phyloP scores from a whole-genome alignment of 108 stramenopile species.

The Fragilariopsis cylindrus region DNA sequence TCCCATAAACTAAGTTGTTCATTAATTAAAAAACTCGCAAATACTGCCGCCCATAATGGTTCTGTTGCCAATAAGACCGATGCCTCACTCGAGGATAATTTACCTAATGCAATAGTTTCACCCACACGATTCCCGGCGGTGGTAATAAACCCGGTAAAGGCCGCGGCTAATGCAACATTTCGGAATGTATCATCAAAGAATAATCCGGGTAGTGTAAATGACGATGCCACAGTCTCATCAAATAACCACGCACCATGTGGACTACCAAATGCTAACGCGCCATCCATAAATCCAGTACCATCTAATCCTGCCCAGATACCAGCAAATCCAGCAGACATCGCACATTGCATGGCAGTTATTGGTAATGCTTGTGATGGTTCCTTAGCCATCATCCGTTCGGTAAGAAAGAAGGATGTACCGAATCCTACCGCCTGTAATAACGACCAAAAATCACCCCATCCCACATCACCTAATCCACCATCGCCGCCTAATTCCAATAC shows the following conservation, averaged over 20 bases:
- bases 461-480: constrained; percentile 20
- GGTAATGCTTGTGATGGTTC: constrained; percentile 56
- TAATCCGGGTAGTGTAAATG: constrained; percentile 42
- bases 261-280: constrained; percentile 30
- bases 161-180: constrained; percentile 47
- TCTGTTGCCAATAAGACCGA: constrained; percentile 73
- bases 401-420: constrained; percentile 54
- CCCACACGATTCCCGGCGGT: constrained; percentile 57
- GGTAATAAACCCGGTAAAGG: constrained; percentile 62
- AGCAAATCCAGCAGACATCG: constrained; percentile 48
- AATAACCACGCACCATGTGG: constrained; percentile 20
- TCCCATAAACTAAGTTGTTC: constrained; percentile 49
- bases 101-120: constrained; percentile 61
- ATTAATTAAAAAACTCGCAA: constrained; percentile 46
- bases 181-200: constrained; percentile 43
- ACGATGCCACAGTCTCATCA: constrained; percentile 2
- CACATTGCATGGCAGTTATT: constrained; percentile 59
- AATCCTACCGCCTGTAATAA: constrained; percentile 69
- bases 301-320: constrained; percentile 54
- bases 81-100: constrained; percentile 56
- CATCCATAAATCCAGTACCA: constrained; percentile 22
- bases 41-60: constrained; percentile 73
- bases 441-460: constrained; percentile 53
- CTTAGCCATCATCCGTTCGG: constrained; percentile 61
- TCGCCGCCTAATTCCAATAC: constrained; percentile 48